Base-by-base conservation (phyloP, 768 basidiomycete genomes). In the Rhodosporidiobolus sp. region DNA sequence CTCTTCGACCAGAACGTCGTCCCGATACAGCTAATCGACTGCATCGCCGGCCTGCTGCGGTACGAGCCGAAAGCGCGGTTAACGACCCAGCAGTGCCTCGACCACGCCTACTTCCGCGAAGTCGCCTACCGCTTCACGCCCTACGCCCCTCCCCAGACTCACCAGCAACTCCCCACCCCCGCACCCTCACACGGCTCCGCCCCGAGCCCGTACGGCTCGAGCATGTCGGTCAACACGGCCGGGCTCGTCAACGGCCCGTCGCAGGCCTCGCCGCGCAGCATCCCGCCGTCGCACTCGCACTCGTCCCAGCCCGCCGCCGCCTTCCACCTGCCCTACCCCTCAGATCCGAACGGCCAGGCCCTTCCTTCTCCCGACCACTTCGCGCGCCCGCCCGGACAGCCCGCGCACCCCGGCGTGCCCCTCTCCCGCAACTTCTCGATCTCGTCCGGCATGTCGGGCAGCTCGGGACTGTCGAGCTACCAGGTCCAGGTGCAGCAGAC, bases 11-110 rank as follows among this genome's bases (percentile, higher is more conserved):
- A 32, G 45, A 86, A 86, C 67, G 86, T 83, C 19, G 87, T 94
- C 30, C 93, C 94, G 8, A 82, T 85, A 63, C 70, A 90, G 87
- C 85, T 99, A 62, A 84, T 99, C 78, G 89, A 96, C 78, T 94
- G 92, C 82, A 96, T 99, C 79, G 85, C 88, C 59, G 92, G 95
- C 79, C 85, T 97, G 24, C 86, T 99, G 72, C 90, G 88, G 78
- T 98, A 96, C 82, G 92, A 98, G 78, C 94, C 96, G 34, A 88
- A 88, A 52, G 84, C 85, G 60, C 89, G 96, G 38, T 84, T 97
- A 60, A 96, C 94, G 2, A 90, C 91, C 68, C 85, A 85, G 60
- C 87, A 94, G 80, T 95, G 94, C 80, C 83, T 96, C 73, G 87
- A 92, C 45, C 94, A 97, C 80, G 85, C 88, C 22, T 99, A 98